Percentiles rank a stretch among this genome's conserved stretches.
Conservation (phyloP, 805 yeast genomes). For the Starmerella bacillaris region DNA sequence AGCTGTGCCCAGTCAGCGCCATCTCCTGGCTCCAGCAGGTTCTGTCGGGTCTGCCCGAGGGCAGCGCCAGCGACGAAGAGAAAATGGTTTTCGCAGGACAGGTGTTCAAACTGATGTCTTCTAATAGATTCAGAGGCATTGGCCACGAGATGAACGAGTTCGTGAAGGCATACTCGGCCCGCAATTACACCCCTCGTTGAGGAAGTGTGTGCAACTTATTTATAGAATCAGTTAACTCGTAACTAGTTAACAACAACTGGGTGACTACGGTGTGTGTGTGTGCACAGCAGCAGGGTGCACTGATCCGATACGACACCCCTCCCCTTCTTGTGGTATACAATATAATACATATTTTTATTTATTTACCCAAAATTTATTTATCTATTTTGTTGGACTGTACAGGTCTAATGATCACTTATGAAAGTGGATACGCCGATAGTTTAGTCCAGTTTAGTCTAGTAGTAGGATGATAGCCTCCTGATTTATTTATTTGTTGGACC, state of each 20-base stretch:
- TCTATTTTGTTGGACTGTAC: too few species aligned
- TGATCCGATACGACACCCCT: too few species aligned
- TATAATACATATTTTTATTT: too few species aligned
- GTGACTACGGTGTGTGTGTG: not conserved
- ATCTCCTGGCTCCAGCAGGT: conserved; percentile 48
- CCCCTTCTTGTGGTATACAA: too few species aligned
- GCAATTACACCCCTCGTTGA: conserved; percentile 14
- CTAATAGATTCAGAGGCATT: conserved; percentile 55
- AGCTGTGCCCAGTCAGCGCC: conserved; percentile 26
- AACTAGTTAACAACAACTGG: too few species aligned
- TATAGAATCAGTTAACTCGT: not conserved
- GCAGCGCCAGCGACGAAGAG: conserved; percentile 50
- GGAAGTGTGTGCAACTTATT: too few species aligned
- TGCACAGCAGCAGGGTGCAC: not conserved
- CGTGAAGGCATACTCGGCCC: conserved; percentile 24
- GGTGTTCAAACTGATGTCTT: conserved; percentile 22
- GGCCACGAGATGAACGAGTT: conserved; percentile 60
- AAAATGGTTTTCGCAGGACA: conserved; percentile 36
- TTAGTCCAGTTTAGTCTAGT: too few species aligned
- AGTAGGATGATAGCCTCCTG: too few species aligned
- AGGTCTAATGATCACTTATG: too few species aligned
- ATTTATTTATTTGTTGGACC: too few species aligned
- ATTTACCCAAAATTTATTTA: too few species aligned
- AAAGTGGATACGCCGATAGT: too few species aligned
- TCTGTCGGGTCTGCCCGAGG: conserved; percentile 39